These are phyloP conservation scores for Ceratorhiza oryzae-sativae DNA, from an alignment of 1,284 basidiomycete species.

Conservation along the genomic window DNA sequence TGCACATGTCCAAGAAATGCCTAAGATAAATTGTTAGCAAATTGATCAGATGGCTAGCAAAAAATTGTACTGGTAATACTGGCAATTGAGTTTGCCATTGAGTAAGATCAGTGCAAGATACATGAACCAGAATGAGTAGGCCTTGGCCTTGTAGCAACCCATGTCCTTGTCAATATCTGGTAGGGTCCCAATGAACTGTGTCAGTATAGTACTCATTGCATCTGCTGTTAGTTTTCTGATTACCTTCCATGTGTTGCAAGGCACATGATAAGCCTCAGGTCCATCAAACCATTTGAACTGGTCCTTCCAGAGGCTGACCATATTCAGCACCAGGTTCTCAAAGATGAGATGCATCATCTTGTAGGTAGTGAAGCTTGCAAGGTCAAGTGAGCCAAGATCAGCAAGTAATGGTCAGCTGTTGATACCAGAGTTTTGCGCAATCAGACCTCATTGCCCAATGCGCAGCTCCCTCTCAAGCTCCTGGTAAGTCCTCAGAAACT, in stretches of 20 bases:
- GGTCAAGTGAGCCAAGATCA: neutral
- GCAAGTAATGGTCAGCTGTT: constrained; percentile 15
- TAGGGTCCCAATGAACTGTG: constrained; percentile 48
- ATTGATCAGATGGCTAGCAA: neutral
- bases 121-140: constrained; percentile 52
- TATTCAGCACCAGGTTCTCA: constrained; percentile 19
- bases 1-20: neutral
- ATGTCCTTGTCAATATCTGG: constrained; percentile 48
- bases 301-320: constrained; percentile 49
- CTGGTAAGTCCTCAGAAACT: neutral
- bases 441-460: too few species aligned
- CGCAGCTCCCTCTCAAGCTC: neutral
- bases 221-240: constrained; percentile 48
- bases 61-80: constrained; percentile 48
- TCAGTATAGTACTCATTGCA: constrained; percentile 48
- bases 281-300: constrained; percentile 49
- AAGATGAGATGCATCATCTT: constrained; percentile 51
- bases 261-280: constrained; percentile 38
- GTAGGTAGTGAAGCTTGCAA: constrained; percentile 44
- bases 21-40: neutral
- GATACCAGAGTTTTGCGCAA: constrained; percentile 30
- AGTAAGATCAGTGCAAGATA: constrained; percentile 49
- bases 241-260: constrained; percentile 46
- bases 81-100: constrained; percentile 43
- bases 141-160: constrained; percentile 50